Percentiles rank a stretch among this genome's conserved stretches.
phyloP scores from a whole-genome alignment of 108 stramenopile genomes.

The Hondaea fermentalgiana region DNA sequence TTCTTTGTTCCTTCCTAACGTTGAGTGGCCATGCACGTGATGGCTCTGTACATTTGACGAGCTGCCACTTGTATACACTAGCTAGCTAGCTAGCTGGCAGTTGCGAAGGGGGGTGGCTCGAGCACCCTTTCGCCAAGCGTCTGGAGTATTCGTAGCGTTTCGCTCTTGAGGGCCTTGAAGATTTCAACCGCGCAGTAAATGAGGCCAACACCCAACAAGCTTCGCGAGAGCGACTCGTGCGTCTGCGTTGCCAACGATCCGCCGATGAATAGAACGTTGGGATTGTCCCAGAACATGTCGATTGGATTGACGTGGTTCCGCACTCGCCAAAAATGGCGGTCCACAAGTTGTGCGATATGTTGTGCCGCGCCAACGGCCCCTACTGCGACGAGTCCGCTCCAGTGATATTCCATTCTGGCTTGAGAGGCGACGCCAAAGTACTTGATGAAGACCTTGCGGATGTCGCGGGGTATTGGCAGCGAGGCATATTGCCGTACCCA shows the following conservation, averaged over 20 bases:
- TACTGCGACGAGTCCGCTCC: neutral
- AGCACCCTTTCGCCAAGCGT: neutral
- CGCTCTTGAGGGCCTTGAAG: neutral
- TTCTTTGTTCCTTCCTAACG: neutral
- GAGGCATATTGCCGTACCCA: neutral
- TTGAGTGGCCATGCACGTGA: too few species aligned
- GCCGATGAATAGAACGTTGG: neutral
- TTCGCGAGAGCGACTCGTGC: neutral
- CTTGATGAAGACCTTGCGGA: neutral
- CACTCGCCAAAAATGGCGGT: neutral
- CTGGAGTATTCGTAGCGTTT: neutral
- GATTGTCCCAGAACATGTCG: neutral
- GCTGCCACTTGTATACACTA: too few species aligned
- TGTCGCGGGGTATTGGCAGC: neutral
- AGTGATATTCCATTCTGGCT: neutral
- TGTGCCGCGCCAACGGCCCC: neutral
- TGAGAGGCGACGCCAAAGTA: neutral
- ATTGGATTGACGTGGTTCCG: neutral
- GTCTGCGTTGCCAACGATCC: neutral
- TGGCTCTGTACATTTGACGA: too few species aligned
- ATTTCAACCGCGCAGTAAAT: neutral
- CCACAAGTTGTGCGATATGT: neutral
- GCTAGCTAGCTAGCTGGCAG: neutral
- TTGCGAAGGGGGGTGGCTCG: neutral
- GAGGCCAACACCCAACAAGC: neutral